Base-by-base conservation (phyloP, 108 stramenopile genomes). In the Nitzschia palea region DNA sequence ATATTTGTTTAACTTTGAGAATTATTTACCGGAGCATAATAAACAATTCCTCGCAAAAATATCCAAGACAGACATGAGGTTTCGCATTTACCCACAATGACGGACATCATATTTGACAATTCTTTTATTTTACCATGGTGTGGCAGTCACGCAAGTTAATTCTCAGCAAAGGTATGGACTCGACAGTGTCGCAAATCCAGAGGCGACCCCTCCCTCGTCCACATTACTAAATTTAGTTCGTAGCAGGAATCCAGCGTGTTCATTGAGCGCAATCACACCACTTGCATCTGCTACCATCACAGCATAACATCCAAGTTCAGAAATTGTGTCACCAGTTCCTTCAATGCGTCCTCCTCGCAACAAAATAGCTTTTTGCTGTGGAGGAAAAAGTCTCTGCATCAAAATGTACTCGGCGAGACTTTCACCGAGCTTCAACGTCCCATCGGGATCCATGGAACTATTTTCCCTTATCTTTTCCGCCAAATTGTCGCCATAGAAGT, bases 401-500 rank as follows among this genome's bases (percentile, higher is more conserved):
- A 95, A 66, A 61, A 95, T 95, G 79, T 85, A 95, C 55, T 90
- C 91, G 33, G 80, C 88, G 40, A 90, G 69, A 3, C 73, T 54
- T 10, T 79, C 52, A 17, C 63, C 64, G 0, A 76, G 43, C n/a
- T 45, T 40, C 18, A 75, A 51, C 4, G 61, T 44, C 15, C 61
- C 68, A 18, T 57, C 80, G 2, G 59, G 45, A 8, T 35, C 59
- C 0, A 36, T 36, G 17, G 58, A 63, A 28, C 76, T 73, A 67
- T 87, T 85, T 22, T 73, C 69, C 47, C 54, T 34, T 37, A 90
- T 52, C 47, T 90, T 87, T 14, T 71, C 43, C 0, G 70, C 73
- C 58, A 99, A 43, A 18, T 89, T 75, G 20, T 90, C 78, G 15
- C 95, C 97, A 57, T 97, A 99, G 53, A 91, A 87, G 71, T 99